Evolutionary conservation across 2,329 filamentous ascomycete species (phyloP), one percentile per base, ranked within the genome.

Genomic region (Corniculantispora saksenae): DNA sequence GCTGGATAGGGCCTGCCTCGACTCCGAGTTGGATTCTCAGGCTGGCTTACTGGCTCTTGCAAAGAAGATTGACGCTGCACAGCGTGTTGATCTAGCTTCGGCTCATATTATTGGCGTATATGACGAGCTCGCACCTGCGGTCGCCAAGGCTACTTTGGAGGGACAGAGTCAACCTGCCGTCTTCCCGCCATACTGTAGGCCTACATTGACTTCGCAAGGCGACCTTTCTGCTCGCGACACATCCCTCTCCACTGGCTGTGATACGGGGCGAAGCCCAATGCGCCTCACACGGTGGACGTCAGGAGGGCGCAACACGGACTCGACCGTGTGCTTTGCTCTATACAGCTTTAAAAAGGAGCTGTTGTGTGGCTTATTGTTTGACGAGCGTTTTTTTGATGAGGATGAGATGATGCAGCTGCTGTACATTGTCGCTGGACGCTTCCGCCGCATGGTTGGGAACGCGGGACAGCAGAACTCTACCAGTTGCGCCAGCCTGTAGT

Each of bases 281-380:
- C n/a, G n/a, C n/a, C n/a, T n/a, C n/a, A n/a, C n/a, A n/a, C n/a
- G n/a, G n/a, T n/a, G n/a, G n/a, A n/a, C n/a, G 12, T 23, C 57
- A 3, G 57, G 57, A 3, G 57, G 57, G n/a, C 57, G 57, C 43
- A 60, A 60, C 43, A 60, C 57, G 40, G 57, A 60, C 35, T 29
- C 57, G 13, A 60, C 19, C 9, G 57, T 60, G 43, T 60, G 57
- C 43, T 60, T 60, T 50, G 57, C 57, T n/a, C 57, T 60, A 19
- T 60, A 50, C n/a, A 48, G 43, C n/a, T 60, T 50, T 27, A n/a
- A n/a, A 2, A 43, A 43, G 15, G 57, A 60, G 7, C 25, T 60
- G 57, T 12, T 40, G 29, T 60, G 57, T 27, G 48, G 48, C 23
- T 27, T 50, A 25, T 43, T 60, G 3, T 60, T 60, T 8, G 57